phyloP scores from a whole-genome alignment of 106 monocot species.

The Acorus calamus region DNA sequence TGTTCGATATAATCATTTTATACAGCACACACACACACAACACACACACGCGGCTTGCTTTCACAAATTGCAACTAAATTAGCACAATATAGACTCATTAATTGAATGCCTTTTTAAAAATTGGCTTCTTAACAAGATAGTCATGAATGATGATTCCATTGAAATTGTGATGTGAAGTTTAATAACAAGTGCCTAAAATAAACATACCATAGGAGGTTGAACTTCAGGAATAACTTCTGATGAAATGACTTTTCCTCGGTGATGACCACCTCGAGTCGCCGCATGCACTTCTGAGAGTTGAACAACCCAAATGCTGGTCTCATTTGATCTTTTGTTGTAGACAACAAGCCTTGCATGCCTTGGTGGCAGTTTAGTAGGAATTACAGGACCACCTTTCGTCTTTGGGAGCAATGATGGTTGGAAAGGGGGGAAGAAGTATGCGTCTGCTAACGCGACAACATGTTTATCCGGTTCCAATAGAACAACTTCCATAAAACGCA shows the following conservation, averaged over 20 bases:
- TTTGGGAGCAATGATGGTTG: constrained; percentile 88
- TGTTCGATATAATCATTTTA: no score
- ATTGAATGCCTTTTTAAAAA: no score
- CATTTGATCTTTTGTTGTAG: constrained; percentile 87
- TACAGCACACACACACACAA: no score
- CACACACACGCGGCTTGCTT: no score
- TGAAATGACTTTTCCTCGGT: constrained; percentile 82
- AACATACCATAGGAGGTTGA: constrained; percentile 90
- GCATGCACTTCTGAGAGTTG: constrained; percentile 91
- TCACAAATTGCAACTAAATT: no score
- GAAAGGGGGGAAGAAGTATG: constrained; percentile 97
- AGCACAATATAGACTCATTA: no score
- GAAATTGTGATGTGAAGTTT: no score
- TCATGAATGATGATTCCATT: no score
- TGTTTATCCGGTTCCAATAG: constrained; percentile 81
- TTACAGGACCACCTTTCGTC: constrained; percentile 77
- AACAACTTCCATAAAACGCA: constrained; percentile 96
- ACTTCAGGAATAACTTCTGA: constrained; percentile 89
- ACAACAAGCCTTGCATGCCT: constrained; percentile 87
- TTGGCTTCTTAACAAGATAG: no score
- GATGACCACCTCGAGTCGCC: constrained; percentile 92
- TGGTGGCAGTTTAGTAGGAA: constrained; percentile 84
- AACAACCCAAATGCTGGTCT: constrained; percentile 92
- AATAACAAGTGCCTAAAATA: background rate
- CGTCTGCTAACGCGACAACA: constrained; percentile 92